Evolutionary conservation across 805 yeast species (phyloP).

Genomic region (Yarrowia osloensis): DNA sequence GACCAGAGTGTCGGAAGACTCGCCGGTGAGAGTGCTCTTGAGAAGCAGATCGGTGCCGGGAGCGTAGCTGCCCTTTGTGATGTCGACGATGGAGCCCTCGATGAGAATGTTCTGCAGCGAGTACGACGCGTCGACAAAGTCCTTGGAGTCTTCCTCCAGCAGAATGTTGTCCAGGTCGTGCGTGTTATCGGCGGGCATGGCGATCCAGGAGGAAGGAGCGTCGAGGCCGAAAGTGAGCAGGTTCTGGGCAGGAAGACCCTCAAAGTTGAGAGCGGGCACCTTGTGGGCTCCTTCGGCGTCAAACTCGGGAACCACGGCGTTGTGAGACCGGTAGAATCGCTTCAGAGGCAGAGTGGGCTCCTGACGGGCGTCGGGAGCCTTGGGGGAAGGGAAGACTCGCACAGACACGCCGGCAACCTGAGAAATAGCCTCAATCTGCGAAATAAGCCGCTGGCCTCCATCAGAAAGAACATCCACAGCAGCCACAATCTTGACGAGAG

Average conservation of each 20-base stretch:
- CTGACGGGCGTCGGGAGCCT: slow-evolving; percentile 40
- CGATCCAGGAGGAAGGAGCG: slow-evolving; percentile 70
- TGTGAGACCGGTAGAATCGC: slow-evolving; percentile 58
- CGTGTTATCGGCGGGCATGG: slow-evolving; percentile 51
- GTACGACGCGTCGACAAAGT: slow-evolving; percentile 50
- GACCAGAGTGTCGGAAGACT: slow-evolving; percentile 56
- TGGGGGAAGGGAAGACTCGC: slow-evolving; percentile 61
- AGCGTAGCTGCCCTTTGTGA: slow-evolving; percentile 38
- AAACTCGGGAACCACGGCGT: slow-evolving; percentile 44
- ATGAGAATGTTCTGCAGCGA: slow-evolving; percentile 58
- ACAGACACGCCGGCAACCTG: slow-evolving; percentile 55
- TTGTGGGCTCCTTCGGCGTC: slow-evolving; percentile 39
- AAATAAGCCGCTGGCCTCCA: slow-evolving; percentile 60
- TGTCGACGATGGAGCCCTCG: slow-evolving; percentile 67
- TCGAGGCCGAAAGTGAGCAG: slow-evolving; percentile 59
- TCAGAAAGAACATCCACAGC: slow-evolving; percentile 75
- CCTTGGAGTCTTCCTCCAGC: slow-evolving; percentile 44
- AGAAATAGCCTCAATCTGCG: slow-evolving; percentile 48
- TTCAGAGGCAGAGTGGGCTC: slow-evolving; percentile 48
- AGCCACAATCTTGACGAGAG: slow-evolving; percentile 54
- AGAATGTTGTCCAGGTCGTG: slow-evolving; percentile 67
- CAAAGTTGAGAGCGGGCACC: slow-evolving; percentile 45
- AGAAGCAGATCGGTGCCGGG: slow-evolving; percentile 54
- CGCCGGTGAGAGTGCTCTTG: slow-evolving; percentile 33
- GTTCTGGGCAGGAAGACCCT: slow-evolving; percentile 53